Percentiles rank a stretch among this genome's conserved stretches.
phyloP scores from a whole-genome alignment of 148 eudicot species.

The Oxyria digyna region DNA sequence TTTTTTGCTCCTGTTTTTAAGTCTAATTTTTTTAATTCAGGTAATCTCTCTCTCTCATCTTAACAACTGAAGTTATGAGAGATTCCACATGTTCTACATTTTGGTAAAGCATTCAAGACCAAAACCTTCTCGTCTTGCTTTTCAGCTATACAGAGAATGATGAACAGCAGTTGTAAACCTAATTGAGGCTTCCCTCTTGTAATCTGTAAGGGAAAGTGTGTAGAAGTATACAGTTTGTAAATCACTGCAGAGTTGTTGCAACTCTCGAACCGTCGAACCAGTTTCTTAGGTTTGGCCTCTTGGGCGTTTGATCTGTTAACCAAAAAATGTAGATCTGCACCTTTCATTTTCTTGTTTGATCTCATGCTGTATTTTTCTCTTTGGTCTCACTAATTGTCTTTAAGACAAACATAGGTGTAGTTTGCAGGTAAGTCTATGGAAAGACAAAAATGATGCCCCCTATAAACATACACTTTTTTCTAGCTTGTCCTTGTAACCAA shows the following conservation, averaged over 20 bases:
- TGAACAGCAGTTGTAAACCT: not conserved
- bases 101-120: not conserved
- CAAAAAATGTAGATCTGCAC: too few species aligned
- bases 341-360: too few species aligned
- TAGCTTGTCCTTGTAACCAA: too few species aligned
- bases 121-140: not conserved
- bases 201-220: not conserved
- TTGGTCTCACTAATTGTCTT: too few species aligned
- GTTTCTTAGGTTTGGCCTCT: not conserved
- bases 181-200: not conserved
- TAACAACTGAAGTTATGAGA: not conserved
- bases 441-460: too few species aligned
- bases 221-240: conserved; percentile 1
- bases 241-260: not conserved
- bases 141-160: not conserved
- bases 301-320: not conserved
- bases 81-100: not conserved
- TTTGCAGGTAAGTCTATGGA: too few species aligned
- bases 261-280: not conserved
- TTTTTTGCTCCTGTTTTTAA: not conserved
- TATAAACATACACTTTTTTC: too few species aligned
- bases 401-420: too few species aligned
- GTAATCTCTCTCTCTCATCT: not conserved
- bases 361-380: too few species aligned
- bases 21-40: not conserved